phyloP scores from a whole-genome alignment of 352 stramenopile species.

The Labyrinthula sp. region DNA sequence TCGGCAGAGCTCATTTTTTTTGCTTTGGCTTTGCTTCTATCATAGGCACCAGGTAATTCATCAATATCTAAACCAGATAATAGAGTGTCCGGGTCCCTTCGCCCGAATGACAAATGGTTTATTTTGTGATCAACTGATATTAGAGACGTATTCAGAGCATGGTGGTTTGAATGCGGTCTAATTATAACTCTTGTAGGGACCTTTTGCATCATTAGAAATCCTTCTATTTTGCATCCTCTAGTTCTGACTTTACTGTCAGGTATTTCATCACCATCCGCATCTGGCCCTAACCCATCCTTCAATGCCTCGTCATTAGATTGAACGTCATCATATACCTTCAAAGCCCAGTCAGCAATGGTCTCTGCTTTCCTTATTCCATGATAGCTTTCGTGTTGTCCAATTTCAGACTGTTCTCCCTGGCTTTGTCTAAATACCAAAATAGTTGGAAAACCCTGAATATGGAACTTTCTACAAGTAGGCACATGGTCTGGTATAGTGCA shows the following conservation, averaged over 20 bases:
- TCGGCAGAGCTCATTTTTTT: conserved; percentile 7
- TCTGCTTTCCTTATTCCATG: conserved; percentile 8
- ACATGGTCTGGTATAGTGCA: conserved; percentile 12
- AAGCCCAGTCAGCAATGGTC: conserved; percentile 19
- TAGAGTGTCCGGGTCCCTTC: neutral
- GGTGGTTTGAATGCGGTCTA: conserved; percentile 5
- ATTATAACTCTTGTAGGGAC: conserved; percentile 16
- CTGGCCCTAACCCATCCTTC: conserved; percentile 11
- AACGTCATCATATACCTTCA: conserved; percentile 15
- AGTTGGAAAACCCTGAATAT: conserved; percentile 25
- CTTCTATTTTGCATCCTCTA: conserved; percentile 15
- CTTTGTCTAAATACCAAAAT: conserved; percentile 29
- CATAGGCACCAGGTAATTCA: conserved; percentile 10
- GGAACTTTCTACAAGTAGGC: conserved; percentile 7
- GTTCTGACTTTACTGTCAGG: conserved; percentile 9
- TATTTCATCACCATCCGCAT: conserved; percentile 19
- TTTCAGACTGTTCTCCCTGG: conserved; percentile 7
- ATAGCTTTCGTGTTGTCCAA: conserved; percentile 22
- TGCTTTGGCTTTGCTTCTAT: neutral
- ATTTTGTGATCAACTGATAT: conserved; percentile 19
- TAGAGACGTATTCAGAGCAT: conserved; percentile 17
- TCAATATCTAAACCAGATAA: too few species aligned
- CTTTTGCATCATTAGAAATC: conserved; percentile 16
- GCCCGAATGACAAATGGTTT: conserved; percentile 17
- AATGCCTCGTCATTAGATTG: conserved; percentile 17